Percentiles rank a stretch among this genome's conserved stretches.
phyloP scores from a whole-genome alignment of 139 green algal genomes.

The Chlorella sorokiniana region DNA sequence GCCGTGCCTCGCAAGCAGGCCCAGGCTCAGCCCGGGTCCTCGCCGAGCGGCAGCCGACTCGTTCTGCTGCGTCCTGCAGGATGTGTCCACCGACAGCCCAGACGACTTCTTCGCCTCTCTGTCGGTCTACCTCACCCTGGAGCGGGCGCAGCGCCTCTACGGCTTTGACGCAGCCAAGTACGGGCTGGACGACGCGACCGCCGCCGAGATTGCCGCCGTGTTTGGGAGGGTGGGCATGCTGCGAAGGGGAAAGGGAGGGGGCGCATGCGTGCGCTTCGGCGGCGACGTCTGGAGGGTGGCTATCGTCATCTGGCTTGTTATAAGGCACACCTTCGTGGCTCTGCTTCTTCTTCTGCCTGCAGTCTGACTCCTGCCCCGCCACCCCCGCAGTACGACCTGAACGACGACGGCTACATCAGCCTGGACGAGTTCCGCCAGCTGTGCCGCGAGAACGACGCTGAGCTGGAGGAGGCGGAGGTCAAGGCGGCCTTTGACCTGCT shows the following conservation, averaged over 20 bases:
- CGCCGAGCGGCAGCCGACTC: too few species aligned
- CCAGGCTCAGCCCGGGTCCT: too few species aligned
- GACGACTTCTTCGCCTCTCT: slow-evolving; percentile 38
- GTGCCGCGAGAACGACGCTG: not conserved
- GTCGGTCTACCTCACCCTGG: slow-evolving; percentile 35
- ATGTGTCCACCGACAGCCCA: not conserved
- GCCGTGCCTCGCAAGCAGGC: too few species aligned
- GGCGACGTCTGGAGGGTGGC: too few species aligned
- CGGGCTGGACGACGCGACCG: slow-evolving; percentile 5
- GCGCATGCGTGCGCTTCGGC: not conserved
- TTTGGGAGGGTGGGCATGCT: slow-evolving; percentile 7
- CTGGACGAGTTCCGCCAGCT: slow-evolving; percentile 31
- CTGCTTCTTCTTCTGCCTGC: not conserved
- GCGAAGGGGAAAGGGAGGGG: not conserved
- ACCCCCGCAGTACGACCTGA: slow-evolving; percentile 22
- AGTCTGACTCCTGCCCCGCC: not conserved
- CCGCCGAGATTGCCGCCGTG: slow-evolving; percentile 30
- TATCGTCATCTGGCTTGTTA: too few species aligned
- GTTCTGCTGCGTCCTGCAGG: not conserved
- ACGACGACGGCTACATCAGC: slow-evolving; percentile 43
- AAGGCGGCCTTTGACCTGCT: slow-evolving; percentile 38
- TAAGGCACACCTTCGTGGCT: not conserved
- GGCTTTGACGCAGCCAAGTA: slow-evolving; percentile 11
- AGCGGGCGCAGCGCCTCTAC: slow-evolving; percentile 35
- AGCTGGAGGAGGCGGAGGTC: slow-evolving; percentile 25